Base-by-base conservation (phyloP, 2,329 filamentous ascomycete genomes). In the Fusarium metavorans region DNA sequence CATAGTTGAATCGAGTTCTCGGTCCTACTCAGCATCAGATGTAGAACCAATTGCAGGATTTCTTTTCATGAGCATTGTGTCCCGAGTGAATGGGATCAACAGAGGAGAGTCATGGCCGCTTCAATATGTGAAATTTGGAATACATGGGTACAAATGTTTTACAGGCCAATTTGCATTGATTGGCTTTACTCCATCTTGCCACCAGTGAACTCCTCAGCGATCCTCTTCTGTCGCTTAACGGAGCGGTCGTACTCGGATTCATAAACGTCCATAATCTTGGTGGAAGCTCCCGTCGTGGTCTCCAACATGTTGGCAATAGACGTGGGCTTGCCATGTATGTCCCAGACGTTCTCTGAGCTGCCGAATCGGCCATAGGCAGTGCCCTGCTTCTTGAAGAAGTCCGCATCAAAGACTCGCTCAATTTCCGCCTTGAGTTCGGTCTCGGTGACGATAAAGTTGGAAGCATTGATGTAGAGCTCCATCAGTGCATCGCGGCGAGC, bases 381-480 rank as follows among this genome's bases (percentile, higher is more conserved):
- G 61, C 79, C 80, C 81, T 83, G 77, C 71, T 82, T 82, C 66
- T 79, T 81, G 81, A 88, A 90, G 82, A 86, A 86, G 72, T 90
- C 87, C 30, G 91, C 90, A 18, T 90, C 88, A 84, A 98, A 99
- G n/a, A 92, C 87, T 72, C 88, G 85, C 25, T 97, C 93, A 66
- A 98, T 92, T 74, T 91, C 89, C 18, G 87, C 86, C 76, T 93
- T 89, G 37, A 99, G 89, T 81, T 97, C 92, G 60, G 88, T 85
- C 81, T 97, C 95, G 27, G 89, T 92, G 20, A 95, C 92, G 80
- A 99, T 98, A 84, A 98, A 99, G 43, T 90, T 87, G 30, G 93
- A 90, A 6, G 97, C 95, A 77, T 95, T 93, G 85, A 97, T 93
- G 84, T 99, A 99, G 14, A 99, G 89, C 68, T 94, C 92, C 83